A percentile compares a stretch with the other conserved stretches of the same genome.
Conservation (phyloP, 352 stramenopile species). For the Phytophthora meadii region DNA sequence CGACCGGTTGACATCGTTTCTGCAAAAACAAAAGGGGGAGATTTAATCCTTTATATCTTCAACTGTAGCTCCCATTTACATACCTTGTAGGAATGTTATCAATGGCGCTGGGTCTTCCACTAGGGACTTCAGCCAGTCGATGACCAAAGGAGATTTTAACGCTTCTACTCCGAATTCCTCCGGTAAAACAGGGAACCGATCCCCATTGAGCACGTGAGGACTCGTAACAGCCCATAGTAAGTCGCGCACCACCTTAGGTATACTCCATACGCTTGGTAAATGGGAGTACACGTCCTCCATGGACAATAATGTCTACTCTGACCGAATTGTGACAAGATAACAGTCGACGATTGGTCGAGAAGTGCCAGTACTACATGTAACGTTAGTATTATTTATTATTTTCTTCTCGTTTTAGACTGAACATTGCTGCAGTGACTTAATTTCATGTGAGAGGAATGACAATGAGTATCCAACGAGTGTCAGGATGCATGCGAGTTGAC, state of each 20-base stretch:
- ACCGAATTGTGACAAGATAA: slow-evolving; percentile 16
- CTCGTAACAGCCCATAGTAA: slow-evolving; percentile 70
- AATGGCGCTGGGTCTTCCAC: slow-evolving; percentile 52
- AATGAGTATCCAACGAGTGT: slow-evolving; percentile 55
- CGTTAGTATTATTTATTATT: too few relatives aligned
- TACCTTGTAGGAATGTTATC: slow-evolving; percentile 62
- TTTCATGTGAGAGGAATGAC: slow-evolving; percentile 49
- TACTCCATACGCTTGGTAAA: slow-evolving; percentile 15
- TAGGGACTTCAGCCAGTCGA: slow-evolving; percentile 57
- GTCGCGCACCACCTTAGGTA: slow-evolving; percentile 71
- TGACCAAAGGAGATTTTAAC: slow-evolving; percentile 36
- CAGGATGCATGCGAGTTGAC: slow-evolving; percentile 44
- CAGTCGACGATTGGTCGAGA: slow-evolving; percentile 20
- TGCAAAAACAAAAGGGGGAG: slow-evolving; percentile 18
- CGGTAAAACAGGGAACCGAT: slow-evolving; percentile 57
- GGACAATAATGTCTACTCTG: slow-evolving; percentile 26
- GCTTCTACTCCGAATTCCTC: slow-evolving; percentile 37
- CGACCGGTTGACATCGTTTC: slow-evolving; percentile 43
- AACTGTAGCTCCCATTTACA: background rate
- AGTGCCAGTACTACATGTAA: background rate
- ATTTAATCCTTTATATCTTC: background rate
- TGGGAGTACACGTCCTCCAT: slow-evolving; percentile 5
- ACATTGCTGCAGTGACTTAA: slow-evolving; percentile 19
- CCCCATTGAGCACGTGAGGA: slow-evolving; percentile 57
- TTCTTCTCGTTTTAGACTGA: background rate